Conservation (phyloP, 257 asterid genomes). For the Solanum appendiculatum region DNA sequence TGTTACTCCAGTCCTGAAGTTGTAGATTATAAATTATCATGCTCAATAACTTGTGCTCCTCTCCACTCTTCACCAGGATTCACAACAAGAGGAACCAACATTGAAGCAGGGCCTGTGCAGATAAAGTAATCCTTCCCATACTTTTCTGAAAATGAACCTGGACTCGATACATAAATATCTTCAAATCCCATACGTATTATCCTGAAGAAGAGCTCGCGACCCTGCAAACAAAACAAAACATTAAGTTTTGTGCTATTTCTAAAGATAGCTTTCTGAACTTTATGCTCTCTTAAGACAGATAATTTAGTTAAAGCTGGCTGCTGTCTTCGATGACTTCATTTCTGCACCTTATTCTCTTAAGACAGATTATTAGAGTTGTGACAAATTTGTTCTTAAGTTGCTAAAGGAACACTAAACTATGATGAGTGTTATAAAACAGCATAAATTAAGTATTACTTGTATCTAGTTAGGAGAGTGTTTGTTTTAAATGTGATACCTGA, state of each 20-base stretch:
- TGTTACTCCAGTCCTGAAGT: neutral
- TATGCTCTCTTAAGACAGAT: neutral
- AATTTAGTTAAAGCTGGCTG: neutral
- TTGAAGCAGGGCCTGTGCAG: conserved; percentile 76
- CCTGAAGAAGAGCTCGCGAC: conserved; percentile 66
- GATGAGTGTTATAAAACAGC: neutral
- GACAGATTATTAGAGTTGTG: neutral
- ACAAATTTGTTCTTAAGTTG: neutral
- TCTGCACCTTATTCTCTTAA: neutral
- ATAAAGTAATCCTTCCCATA: conserved; percentile 51
- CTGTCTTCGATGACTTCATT: neutral
- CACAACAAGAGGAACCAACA: conserved; percentile 55
- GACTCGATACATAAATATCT: conserved; percentile 62
- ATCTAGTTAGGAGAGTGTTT: neutral
- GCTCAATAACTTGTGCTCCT: conserved; percentile 87
- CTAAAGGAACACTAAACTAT: neutral
- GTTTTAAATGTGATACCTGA: conserved; percentile 34
- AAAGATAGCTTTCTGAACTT: neutral
- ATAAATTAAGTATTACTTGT: neutral
- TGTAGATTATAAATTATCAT: conserved; percentile 49
- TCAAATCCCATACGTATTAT: conserved; percentile 75
- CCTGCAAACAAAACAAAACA: conserved; percentile 28
- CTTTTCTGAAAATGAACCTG: conserved; percentile 48
- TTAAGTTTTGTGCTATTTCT: neutral
- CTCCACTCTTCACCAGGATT: conserved; percentile 86